Base-by-base conservation (phyloP, 2,329 filamentous ascomycete genomes). In the Diaporthe destruens region DNA sequence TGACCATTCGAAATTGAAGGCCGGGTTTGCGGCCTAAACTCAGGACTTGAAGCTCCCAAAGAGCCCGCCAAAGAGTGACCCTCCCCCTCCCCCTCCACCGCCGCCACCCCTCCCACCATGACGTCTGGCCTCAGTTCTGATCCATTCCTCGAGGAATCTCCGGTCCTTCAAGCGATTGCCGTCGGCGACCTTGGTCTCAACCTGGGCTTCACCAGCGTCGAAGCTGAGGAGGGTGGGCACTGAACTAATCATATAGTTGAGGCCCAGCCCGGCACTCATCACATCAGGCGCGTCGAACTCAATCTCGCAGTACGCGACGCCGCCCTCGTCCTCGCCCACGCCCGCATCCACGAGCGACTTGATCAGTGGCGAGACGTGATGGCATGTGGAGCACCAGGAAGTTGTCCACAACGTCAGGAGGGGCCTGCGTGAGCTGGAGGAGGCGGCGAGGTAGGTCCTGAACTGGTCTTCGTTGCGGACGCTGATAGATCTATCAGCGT, bases 381-480 rank as follows among this genome's bases (percentile, higher is more conserved):
- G 84, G 79, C 89, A 91, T 20, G 87, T 87, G 6, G 85, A 80
- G 78, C 89, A 91, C 82, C 85, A 90, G 9, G 87, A 87, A 0
- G 89, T 84, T 0, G 88, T 89, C 89, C 89, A 91, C 53, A 91
- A 81, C 1, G 88, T 90, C 71, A 91, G 77, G n/a, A 91, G 85
- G 2, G 89, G 89, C 3, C 81, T 85, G 55, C 86, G 83, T 7
- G 87, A 82, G 7, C 87, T 87, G 2, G 86, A 85, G 3, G 87
- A 88, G 67, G 89, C 82, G n/a, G 87, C 83, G 71, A 89, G 84
- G 80, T 89, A 87, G 23, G 85, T 88, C 77, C 86, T 80, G 79
- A 91, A 86, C 74, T 88, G 85, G 76, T 87, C 84, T 57, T 85
- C 82, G 63, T 85, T 85, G 75, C 88, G 88, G 76, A 90, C 85